These are phyloP conservation scores for Pichia californica DNA, from an alignment of 805 yeast genomes.

Conservation along the genomic window DNA sequence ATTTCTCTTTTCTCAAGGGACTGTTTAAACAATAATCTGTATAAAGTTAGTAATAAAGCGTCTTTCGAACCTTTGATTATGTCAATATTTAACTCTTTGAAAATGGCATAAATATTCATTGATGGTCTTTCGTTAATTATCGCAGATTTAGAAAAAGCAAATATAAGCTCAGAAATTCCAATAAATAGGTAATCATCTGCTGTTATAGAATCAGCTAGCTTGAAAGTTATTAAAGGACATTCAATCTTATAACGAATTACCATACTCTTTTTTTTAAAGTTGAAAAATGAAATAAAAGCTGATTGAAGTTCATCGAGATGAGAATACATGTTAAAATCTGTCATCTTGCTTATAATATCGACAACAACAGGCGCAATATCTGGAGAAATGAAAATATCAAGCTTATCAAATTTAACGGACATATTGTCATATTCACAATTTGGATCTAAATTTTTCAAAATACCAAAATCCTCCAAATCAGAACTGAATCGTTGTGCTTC, in stretches of 20 bases:
- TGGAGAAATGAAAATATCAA: constrained; percentile 45
- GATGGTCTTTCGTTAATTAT: constrained; percentile 6
- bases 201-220: constrained; percentile 9
- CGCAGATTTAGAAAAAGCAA: constrained; percentile 26
- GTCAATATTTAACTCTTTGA: constrained; percentile 13
- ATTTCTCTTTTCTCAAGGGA: constrained; percentile 1
- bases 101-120: constrained; percentile 4
- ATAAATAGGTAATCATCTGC: constrained; percentile 26
- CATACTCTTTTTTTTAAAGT: constrained; percentile 4
- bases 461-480: constrained; percentile 9
- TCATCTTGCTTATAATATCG: constrained; percentile 33
- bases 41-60: constrained; percentile 7
- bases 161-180: constrained; percentile 31
- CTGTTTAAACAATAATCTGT: constrained; percentile 6
- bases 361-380: constrained; percentile 14
- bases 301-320: constrained; percentile 62
- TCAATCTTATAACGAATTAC: constrained; percentile 33
- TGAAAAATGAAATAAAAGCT: constrained; percentile 30
- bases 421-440: constrained; percentile 46
- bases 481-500: constrained; percentile 7
- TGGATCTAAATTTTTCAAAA: constrained; percentile 27
- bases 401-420: constrained; percentile 47
- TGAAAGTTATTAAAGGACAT: constrained; percentile 36
- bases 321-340: constrained; percentile 36
- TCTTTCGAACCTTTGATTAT: constrained; percentile 9